A percentile compares a stretch with the other conserved stretches of the same genome.
phyloP scores from a whole-genome alignment of 2,329 filamentous ascomycete species.

The Aspergillus pseudoterreus region DNA sequence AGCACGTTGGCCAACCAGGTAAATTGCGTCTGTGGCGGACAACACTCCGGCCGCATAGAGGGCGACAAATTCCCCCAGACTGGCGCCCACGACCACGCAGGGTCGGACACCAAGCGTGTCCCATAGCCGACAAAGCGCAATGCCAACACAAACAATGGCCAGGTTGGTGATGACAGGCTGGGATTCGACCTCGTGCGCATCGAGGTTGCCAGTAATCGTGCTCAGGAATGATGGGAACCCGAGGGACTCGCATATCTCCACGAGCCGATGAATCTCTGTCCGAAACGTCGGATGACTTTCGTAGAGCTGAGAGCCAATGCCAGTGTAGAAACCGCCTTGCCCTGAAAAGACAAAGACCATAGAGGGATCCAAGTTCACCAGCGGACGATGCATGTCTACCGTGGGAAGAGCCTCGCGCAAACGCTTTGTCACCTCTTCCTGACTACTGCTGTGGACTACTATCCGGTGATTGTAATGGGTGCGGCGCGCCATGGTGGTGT shows the following conservation, averaged over 20 bases:
- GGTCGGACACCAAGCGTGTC: constrained; percentile 26
- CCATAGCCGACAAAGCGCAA: constrained; percentile 36
- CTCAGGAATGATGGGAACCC: constrained; percentile 25
- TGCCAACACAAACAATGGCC: constrained; percentile 33
- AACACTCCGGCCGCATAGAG: constrained; percentile 31
- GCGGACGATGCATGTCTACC: too few species aligned
- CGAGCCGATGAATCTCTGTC: too few species aligned
- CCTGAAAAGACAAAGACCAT: too few species aligned
- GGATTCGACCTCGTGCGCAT: constrained; percentile 37
- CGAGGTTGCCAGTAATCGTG: constrained; percentile 12
- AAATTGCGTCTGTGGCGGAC: constrained; percentile 46
- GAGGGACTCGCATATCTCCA: too few species aligned
- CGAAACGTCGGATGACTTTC: too few species aligned
- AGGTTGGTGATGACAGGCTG: constrained; percentile 33
- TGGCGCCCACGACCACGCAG: constrained; percentile 53
- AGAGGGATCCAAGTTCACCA: too few species aligned
- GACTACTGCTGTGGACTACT: not conserved
- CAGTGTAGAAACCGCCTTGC: too few species aligned
- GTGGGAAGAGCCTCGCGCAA: too few species aligned
- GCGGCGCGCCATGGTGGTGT: constrained; percentile 62
- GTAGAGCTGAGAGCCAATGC: too few species aligned
- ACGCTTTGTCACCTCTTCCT: too few species aligned
- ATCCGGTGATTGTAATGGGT: constrained; percentile 38
- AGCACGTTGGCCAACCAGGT: constrained; percentile 67
- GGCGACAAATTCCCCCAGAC: constrained; percentile 38